Evolutionary conservation across 2,329 filamentous ascomycete genomes (phyloP), one percentile per base, ranked within the genome.

Genomic region (Endoconidiophora laricicola): DNA sequence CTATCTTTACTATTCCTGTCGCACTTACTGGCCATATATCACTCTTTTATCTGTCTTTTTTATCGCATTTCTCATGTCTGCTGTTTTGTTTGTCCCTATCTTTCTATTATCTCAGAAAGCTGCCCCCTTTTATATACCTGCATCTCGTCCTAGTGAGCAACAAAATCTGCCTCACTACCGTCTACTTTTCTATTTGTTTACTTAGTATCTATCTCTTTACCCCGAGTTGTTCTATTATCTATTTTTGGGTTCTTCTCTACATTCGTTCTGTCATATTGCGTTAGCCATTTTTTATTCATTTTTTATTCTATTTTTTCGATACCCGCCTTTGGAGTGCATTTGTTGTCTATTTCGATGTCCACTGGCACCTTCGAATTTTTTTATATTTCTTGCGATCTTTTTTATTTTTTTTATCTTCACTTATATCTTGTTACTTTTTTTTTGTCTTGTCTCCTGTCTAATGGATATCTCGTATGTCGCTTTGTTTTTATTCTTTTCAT

Each of bases 361-460:
- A 33, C 26, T 18, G 18, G 44, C 10, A 36, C 23, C 29, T 29
- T 20, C 44, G 24, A 33, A 29, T 9, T 7, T 16, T 36, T 6
- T 22, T 38, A 2, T 23, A 5, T 20, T 43, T 22, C 18, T 40
- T 20, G 14, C 23, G 39, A 46, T 41, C n/a, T 41, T 47, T 46
- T 37, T 44, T 38, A 12, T 49, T 48, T 20, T 40, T 36, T 45
- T 40, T 52, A 22, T 49, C 56, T 52, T 55, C 55, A 18, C 54
- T 55, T 47, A 14, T 52, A 20, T 46, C 38, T 39, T 49, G 57
- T 50, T 53, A 46, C 16, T 53, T 22, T 41, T 24, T 37, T 50
- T 43, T 26, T 16, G 16, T 37, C 36, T 39, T 22, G 36, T 9
- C 40, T 22, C 40, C 33, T 52, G 24, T 37, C n/a, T 46, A 40